phyloP scores from a whole-genome alignment of 345 rosid species.

The Reutealis trisperma region DNA sequence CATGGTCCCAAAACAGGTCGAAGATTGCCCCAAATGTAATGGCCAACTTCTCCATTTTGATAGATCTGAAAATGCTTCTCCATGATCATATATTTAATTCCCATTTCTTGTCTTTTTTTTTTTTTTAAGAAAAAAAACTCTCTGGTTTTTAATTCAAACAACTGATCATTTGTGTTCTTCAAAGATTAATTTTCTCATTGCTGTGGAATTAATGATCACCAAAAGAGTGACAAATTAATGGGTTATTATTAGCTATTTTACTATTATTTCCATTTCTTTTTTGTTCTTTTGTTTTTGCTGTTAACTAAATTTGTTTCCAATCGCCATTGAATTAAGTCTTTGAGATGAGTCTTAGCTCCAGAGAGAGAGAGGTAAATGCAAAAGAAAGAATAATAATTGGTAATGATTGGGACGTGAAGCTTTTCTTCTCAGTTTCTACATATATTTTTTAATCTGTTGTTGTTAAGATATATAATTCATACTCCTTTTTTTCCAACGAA shows the following conservation, averaged over 20 bases:
- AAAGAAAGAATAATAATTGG: slow-evolving; percentile 12
- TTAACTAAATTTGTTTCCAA: slow-evolving; percentile 1
- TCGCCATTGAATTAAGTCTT: too few species aligned
- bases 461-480: neutral
- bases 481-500: too few species aligned
- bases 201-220: slow-evolving; percentile 33
- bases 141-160: neutral
- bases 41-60: slow-evolving; percentile 84
- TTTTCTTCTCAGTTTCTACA: neutral
- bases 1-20: slow-evolving; percentile 83
- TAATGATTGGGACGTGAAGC: slow-evolving; percentile 28
- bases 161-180: slow-evolving; percentile 19
- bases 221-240: slow-evolving; percentile 27
- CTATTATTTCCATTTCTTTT: neutral
- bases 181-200: slow-evolving; percentile 21
- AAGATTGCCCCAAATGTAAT: slow-evolving; percentile 80
- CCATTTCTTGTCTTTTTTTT: neutral
- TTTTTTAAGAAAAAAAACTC: neutral
- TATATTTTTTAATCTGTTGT: neutral
- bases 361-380: slow-evolving; percentile 6
- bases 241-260: neutral
- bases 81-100: slow-evolving; percentile 28
- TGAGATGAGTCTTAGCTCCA: neutral
- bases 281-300: neutral
- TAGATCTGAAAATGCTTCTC: slow-evolving; percentile 49